Conservation (phyloP, 331 rosid species). For the Ulmus americana region DNA sequence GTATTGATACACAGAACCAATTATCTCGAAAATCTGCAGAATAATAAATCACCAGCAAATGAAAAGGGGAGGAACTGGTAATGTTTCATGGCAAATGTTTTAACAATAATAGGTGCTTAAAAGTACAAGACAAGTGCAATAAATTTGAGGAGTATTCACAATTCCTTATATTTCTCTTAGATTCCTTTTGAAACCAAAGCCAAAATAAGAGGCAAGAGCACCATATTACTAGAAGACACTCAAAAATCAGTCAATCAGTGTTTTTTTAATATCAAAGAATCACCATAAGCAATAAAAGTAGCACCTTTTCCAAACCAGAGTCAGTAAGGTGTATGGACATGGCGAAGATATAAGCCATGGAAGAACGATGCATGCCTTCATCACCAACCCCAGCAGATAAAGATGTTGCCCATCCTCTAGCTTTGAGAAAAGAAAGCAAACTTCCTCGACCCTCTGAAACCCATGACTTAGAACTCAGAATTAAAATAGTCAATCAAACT, state of each 20-base stretch:
- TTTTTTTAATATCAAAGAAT: conserved; percentile 20
- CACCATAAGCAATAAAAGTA: conserved; percentile 10
- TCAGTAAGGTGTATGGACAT: conserved; percentile 87
- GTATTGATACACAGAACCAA: conserved; percentile 80
- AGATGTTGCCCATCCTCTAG: conserved; percentile 86
- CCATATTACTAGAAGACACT: conserved; percentile 8
- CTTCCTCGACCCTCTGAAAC: conserved; percentile 91
- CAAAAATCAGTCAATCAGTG: conserved; percentile 7
- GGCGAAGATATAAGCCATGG: conserved; percentile 65
- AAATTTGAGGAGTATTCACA: conserved; percentile 11
- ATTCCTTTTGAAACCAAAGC: conserved; percentile 13
- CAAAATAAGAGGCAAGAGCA: conserved; percentile 19
- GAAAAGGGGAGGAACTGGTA: conserved; percentile 9
- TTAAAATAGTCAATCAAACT: conserved; percentile 15
- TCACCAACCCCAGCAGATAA: conserved; percentile 88
- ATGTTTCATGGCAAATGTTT: neutral
- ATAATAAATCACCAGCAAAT: conserved; percentile 15
- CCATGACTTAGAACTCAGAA: conserved; percentile 29
- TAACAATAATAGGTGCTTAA: conserved; percentile 16
- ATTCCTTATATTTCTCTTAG: conserved; percentile 8
- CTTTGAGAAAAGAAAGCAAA: conserved; percentile 73
- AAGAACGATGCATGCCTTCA: conserved; percentile 67
- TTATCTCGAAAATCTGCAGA: conserved; percentile 69
- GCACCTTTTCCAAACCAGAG: conserved; percentile 87
- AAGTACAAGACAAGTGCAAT: conserved; percentile 11